Evolutionary conservation across 2,329 filamentous ascomycete species (phyloP).

Genomic region (Thelonectria rubi): DNA sequence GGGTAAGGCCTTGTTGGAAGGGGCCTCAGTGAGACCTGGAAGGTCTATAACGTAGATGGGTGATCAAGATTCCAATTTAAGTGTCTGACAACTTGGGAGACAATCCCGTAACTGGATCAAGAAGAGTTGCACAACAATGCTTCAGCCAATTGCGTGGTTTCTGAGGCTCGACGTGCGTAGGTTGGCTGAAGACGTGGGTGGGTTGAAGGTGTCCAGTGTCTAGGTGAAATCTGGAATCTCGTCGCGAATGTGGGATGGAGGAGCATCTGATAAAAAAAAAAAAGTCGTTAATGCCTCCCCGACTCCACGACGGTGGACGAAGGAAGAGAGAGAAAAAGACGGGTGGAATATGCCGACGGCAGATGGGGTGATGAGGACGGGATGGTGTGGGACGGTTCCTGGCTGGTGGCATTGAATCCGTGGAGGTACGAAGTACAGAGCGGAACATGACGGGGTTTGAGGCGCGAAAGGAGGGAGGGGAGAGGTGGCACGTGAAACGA

Average conservation of each 20-base stretch:
- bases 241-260: conserved; percentile 19
- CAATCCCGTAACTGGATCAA: neutral
- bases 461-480: neutral
- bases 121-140: neutral
- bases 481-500: neutral
- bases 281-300: conserved; percentile 12
- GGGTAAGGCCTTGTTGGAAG: no score
- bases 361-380: conserved; percentile 14
- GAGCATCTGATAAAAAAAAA: conserved; percentile 25
- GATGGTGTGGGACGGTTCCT: conserved; percentile 30
- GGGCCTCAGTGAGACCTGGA: no score
- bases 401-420: conserved; percentile 9
- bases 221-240: neutral
- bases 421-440: conserved; percentile 6
- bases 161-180: neutral
- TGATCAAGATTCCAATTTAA: no score
- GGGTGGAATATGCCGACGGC: conserved; percentile 23
- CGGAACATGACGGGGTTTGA: conserved; percentile 23
- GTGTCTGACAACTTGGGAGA: no score
- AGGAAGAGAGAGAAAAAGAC: neutral
- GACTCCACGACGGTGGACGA: neutral
- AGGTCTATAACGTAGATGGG: no score
- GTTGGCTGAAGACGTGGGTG: neutral
- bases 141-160: neutral
- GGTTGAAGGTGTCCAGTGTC: neutral